A percentile compares a stretch with the other conserved stretches of the same genome.
These are phyloP conservation scores for Malus hybrid DNA, from an alignment of 331 rosid species.

Conservation along the genomic window DNA sequence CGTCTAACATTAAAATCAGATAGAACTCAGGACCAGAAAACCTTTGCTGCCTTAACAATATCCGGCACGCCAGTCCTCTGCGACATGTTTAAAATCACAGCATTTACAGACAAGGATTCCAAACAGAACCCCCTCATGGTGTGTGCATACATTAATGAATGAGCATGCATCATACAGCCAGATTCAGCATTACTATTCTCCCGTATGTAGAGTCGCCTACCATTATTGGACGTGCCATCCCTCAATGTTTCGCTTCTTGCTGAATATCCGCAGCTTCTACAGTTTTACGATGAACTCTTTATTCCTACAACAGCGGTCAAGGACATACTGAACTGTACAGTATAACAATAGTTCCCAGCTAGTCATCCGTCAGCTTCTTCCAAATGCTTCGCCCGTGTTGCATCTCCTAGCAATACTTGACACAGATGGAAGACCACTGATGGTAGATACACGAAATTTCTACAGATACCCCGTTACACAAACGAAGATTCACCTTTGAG, in stretches of 20 bases:
- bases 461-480: slow-evolving; percentile 3
- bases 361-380: slow-evolving; percentile 27
- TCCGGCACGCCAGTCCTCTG: neutral
- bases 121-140: slow-evolving; percentile 4
- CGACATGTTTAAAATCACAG: slow-evolving; percentile 21
- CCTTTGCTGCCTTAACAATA: slow-evolving; percentile 13
- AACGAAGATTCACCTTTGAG: slow-evolving; percentile 39
- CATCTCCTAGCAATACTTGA: slow-evolving; percentile 12
- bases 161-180: slow-evolving; percentile 14
- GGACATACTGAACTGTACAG: slow-evolving; percentile 32
- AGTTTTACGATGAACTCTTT: slow-evolving; percentile 16
- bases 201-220: slow-evolving; percentile 12
- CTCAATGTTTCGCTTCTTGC: slow-evolving; percentile 10
- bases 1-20: too few relatives aligned
- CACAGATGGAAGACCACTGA: neutral
- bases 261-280: slow-evolving; percentile 23
- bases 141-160: slow-evolving; percentile 11
- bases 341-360: slow-evolving; percentile 29
- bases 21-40: neutral
- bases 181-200: slow-evolving; percentile 17
- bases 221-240: slow-evolving; percentile 20
- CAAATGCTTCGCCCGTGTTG: slow-evolving; percentile 18
- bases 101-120: slow-evolving; percentile 24
- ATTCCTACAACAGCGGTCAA: slow-evolving; percentile 26
- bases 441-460: slow-evolving; percentile 14